These are phyloP conservation scores for Coemansia sp. DNA, from an alignment of 192 early-diverging fungal species.

Conservation along the genomic window DNA sequence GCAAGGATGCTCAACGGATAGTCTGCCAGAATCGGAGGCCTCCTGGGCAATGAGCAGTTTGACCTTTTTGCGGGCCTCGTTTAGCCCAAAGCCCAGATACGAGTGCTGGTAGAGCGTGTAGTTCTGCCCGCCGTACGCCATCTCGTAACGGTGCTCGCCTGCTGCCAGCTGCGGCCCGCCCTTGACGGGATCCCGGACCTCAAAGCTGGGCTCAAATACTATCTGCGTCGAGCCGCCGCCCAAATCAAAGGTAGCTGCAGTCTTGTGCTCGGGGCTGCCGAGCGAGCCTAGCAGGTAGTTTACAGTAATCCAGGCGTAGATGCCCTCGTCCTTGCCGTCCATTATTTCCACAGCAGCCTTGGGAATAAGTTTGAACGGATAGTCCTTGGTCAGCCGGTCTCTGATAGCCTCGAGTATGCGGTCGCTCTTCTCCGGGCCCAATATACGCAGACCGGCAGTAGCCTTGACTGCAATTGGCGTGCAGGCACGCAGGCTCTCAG, in stretches of 20 bases:
- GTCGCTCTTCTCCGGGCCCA: slow-evolving; percentile 72
- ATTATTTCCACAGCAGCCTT: slow-evolving; percentile 84
- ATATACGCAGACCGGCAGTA: slow-evolving; percentile 89
- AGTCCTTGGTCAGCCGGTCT: slow-evolving; percentile 66
- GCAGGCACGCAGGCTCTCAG: slow-evolving; percentile 69
- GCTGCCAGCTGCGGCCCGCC: slow-evolving; percentile 46
- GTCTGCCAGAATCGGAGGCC: slow-evolving; percentile 36
- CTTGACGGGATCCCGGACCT: slow-evolving; percentile 26
- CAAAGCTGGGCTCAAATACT: slow-evolving; percentile 87
- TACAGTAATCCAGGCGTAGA: slow-evolving; percentile 99
- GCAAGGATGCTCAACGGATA: slow-evolving; percentile 64
- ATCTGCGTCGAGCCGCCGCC: slow-evolving; percentile 98
- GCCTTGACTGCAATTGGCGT: slow-evolving; percentile 96
- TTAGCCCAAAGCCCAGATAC: slow-evolving; percentile 92
- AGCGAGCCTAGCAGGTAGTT: slow-evolving; percentile 85
- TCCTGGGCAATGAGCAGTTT: slow-evolving; percentile 57
- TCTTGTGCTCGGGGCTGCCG: slow-evolving; percentile 61
- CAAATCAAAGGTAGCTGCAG: slow-evolving; percentile 93
- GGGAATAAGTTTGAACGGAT: slow-evolving; percentile 81
- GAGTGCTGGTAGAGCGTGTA: slow-evolving; percentile 95
- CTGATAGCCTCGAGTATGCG: slow-evolving; percentile 77
- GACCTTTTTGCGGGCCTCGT: slow-evolving; percentile 80
- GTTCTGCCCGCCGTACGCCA: slow-evolving; percentile 70
- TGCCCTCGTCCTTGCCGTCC: slow-evolving; percentile 96
- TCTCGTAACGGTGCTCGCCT: slow-evolving; percentile 76